These are phyloP conservation scores for Thozetella sp. DNA, from an alignment of 495 filamentous ascomycete genomes.

Conservation along the genomic window DNA sequence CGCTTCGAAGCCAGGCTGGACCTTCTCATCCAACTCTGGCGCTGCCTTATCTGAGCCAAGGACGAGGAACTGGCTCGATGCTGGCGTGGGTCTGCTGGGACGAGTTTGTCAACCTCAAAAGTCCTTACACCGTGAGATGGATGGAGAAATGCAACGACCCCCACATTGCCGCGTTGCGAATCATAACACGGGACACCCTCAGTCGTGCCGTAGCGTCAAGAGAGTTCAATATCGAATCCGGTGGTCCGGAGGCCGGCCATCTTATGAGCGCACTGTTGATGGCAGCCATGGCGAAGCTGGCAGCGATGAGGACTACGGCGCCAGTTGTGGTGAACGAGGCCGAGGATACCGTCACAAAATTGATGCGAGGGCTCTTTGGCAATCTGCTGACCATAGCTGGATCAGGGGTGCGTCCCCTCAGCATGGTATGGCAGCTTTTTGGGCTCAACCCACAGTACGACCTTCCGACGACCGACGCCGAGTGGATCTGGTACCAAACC, in stretches of 20 bases:
- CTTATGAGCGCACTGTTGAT: conserved; percentile 2
- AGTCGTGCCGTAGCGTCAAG: not conserved
- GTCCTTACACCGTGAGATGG: not conserved
- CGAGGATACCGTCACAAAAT: not conserved
- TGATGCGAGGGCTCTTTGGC: conserved; percentile 1
- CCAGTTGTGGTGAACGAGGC: not conserved
- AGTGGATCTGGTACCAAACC: conserved; percentile 1
- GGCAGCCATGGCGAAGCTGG: not conserved
- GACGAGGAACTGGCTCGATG: not conserved
- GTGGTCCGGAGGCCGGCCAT: not conserved
- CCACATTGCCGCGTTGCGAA: not conserved
- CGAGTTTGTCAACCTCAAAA: not conserved
- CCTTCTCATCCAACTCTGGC: not conserved
- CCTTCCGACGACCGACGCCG: not conserved
- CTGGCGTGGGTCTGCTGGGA: conserved; percentile 2
- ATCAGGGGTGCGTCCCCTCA: not conserved
- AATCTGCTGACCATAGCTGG: not conserved
- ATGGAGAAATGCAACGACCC: conserved; percentile 3
- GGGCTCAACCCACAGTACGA: not conserved
- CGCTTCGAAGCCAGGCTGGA: not conserved
- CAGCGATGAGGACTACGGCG: not conserved
- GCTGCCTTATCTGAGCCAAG: not conserved
- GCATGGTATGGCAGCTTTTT: conserved; percentile 1
- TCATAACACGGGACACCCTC: not conserved
- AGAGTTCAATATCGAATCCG: not conserved